Conservation (phyloP, 805 yeast species). For the Hanseniaspora hatyaiensis region DNA sequence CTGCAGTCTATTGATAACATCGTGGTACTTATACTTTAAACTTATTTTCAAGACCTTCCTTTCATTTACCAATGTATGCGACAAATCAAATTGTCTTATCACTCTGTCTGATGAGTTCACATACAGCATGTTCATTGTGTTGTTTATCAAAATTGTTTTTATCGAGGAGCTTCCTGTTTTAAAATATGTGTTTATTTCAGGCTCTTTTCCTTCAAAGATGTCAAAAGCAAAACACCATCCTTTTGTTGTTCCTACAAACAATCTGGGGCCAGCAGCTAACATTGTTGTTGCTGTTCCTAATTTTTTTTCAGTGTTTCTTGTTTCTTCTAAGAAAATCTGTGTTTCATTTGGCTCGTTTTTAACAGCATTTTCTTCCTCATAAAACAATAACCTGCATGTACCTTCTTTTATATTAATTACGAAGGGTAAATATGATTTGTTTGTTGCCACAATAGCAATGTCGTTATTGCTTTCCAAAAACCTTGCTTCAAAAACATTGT, state of each 20-base stretch:
- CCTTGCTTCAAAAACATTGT: conserved; percentile 60
- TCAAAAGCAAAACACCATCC: conserved; percentile 55
- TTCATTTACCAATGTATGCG: conserved; percentile 10
- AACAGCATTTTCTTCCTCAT: too few species aligned
- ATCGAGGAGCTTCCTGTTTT: conserved; percentile 60
- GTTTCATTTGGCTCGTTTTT: too few species aligned
- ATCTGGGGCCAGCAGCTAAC: conserved; percentile 24
- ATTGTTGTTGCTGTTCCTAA: conserved; percentile 13
- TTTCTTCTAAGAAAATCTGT: conserved; percentile 17
- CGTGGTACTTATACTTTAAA: conserved; percentile 73
- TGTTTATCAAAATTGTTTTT: conserved; percentile 51
- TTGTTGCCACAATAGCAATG: conserved; percentile 48
- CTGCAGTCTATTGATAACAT: conserved; percentile 74
- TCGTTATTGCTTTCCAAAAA: conserved; percentile 38
- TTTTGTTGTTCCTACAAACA: conserved; percentile 67
- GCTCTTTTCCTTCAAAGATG: conserved; percentile 15
- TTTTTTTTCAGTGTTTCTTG: conserved; percentile 16
- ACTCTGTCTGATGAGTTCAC: conserved; percentile 69
- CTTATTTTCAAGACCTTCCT: conserved; percentile 38
- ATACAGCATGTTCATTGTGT: conserved; percentile 50
- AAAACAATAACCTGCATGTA: too few species aligned
- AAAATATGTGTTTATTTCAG: conserved; percentile 35
- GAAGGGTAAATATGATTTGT: conserved; percentile 45
- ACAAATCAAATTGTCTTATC: conserved; percentile 42
- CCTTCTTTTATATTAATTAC: conserved; percentile 23